Conservation (phyloP, 2,329 filamentous ascomycete species). For the Phialocephala subalpina region DNA sequence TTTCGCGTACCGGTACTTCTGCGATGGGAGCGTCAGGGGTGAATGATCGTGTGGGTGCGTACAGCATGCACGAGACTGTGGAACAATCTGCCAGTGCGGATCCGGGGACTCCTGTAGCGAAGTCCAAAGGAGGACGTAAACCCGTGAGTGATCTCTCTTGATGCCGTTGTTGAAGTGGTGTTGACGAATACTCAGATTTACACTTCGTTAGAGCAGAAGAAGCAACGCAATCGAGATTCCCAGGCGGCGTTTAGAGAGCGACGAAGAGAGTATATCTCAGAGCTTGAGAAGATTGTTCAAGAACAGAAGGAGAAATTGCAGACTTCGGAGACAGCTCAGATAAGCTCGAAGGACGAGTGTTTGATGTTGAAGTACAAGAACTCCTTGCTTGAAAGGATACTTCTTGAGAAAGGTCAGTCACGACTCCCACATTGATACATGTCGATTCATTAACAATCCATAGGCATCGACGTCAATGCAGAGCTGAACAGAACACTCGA, state of each 20-base stretch:
- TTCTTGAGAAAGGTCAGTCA: slow-evolving; percentile 85
- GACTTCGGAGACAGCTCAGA: slow-evolving; percentile 88
- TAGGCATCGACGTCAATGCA: slow-evolving; percentile 94
- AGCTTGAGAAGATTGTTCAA: slow-evolving; percentile 94
- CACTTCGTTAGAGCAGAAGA: slow-evolving; percentile 95
- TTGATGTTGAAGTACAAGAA: slow-evolving; percentile 98
- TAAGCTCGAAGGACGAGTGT: slow-evolving; percentile 92
- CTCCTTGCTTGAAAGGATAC: slow-evolving; percentile 89
- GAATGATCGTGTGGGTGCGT: slow-evolving; percentile 7
- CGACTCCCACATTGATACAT: neutral
- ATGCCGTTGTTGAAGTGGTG: neutral
- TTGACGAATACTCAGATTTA: slow-evolving; percentile 75
- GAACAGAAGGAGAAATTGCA: slow-evolving; percentile 92
- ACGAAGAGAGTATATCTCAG: slow-evolving; percentile 97
- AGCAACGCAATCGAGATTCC: slow-evolving; percentile 94
- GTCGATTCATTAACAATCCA: neutral
- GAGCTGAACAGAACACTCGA: slow-evolving; percentile 71
- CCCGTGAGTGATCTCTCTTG: slow-evolving; percentile 19
- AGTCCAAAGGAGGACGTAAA: slow-evolving; percentile 31
- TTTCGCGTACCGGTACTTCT: neutral
- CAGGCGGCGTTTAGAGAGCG: slow-evolving; percentile 96
- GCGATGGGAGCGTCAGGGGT: neutral
- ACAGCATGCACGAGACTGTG: slow-evolving; percentile 2
- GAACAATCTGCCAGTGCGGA: slow-evolving; percentile 14
- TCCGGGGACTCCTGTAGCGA: slow-evolving; percentile 11